A percentile compares a stretch with the other conserved stretches of the same genome.
phyloP scores from a whole-genome alignment of 2,329 filamentous ascomycete species.

The Botryotinia globosa region DNA sequence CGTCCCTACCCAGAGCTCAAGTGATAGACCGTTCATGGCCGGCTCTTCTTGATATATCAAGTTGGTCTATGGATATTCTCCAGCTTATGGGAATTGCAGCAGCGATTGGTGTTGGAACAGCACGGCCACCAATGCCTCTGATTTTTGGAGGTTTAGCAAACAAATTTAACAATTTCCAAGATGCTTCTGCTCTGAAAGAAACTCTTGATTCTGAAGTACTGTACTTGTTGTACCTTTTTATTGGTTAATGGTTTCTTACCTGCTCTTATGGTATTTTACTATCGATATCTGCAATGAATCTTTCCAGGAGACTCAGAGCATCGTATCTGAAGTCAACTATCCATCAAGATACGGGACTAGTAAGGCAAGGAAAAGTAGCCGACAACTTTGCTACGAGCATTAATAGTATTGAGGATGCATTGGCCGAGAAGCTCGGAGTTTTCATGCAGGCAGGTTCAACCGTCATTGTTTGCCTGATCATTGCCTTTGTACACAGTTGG shows the following conservation, averaged over 20 bases:
- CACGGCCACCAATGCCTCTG: constrained; percentile 53
- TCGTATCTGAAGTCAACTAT: constrained; percentile 16
- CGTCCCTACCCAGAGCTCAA: not conserved
- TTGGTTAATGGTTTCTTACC: constrained; percentile 12
- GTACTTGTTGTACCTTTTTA: constrained; percentile 20
- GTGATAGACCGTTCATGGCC: not conserved
- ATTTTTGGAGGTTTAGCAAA: constrained; percentile 70
- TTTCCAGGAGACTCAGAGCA: constrained; percentile 3
- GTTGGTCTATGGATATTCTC: not conserved
- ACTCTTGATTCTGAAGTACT: constrained; percentile 7
- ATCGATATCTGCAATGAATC: constrained; percentile 18
- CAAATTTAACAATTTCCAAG: constrained; percentile 14
- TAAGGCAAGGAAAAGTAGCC: constrained; percentile 5
- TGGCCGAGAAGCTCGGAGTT: constrained; percentile 76
- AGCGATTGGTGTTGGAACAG: constrained; percentile 54
- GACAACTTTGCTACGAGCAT: constrained; percentile 9
- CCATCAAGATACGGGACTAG: constrained; percentile 7
- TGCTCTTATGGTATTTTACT: constrained; percentile 12
- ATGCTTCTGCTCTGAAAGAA: not conserved
- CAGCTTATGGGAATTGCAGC: constrained; percentile 11
- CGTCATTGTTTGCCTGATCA: constrained; percentile 81
- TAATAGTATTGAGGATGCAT: constrained; percentile 14
- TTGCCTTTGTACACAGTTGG: constrained; percentile 85
- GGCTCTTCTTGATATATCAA: not conserved
- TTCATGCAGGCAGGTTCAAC: constrained; percentile 72